Evolutionary conservation across 345 rosid species (phyloP).

Genomic region (Microcos paniculata): DNA sequence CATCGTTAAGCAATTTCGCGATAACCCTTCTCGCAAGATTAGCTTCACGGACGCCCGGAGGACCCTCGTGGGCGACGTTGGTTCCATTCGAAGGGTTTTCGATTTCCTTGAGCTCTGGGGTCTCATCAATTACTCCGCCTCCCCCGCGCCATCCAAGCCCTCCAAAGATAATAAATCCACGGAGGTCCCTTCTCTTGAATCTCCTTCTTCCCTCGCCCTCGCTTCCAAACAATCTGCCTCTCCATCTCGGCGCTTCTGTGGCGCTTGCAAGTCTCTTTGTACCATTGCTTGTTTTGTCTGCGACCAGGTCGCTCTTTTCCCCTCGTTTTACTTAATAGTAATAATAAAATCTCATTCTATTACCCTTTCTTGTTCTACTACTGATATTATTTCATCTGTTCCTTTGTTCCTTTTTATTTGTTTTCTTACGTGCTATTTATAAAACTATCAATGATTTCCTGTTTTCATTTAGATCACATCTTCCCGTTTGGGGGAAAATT

Average conservation of each 20-base stretch:
- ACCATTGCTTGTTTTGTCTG: conserved; percentile 82
- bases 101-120: conserved; percentile 95
- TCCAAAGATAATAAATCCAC: conserved; percentile 59
- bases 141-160: conserved; percentile 50
- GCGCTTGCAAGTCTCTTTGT: conserved; percentile 81
- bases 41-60: conserved; percentile 82
- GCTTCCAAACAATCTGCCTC: background rate
- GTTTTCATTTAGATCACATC: background rate
- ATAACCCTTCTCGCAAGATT: conserved; percentile 61
- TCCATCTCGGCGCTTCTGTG: conserved; percentile 54
- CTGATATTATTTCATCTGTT: background rate
- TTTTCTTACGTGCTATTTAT: conserved; percentile 3
- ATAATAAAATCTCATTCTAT: background rate
- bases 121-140: conserved; percentile 62
- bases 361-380: background rate
- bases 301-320: conserved; percentile 61
- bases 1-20: conserved; percentile 60
- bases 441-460: background rate
- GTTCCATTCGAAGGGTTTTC: conserved; percentile 85
- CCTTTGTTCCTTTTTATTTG: background rate
- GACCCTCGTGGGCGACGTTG: conserved; percentile 80
- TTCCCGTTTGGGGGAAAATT: background rate
- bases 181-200: conserved; percentile 28
- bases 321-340: background rate
- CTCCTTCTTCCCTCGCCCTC: conserved; percentile 22